Evolutionary conservation across 352 stramenopile genomes (phyloP).

Genomic region (Phytopythium boreale): DNA sequence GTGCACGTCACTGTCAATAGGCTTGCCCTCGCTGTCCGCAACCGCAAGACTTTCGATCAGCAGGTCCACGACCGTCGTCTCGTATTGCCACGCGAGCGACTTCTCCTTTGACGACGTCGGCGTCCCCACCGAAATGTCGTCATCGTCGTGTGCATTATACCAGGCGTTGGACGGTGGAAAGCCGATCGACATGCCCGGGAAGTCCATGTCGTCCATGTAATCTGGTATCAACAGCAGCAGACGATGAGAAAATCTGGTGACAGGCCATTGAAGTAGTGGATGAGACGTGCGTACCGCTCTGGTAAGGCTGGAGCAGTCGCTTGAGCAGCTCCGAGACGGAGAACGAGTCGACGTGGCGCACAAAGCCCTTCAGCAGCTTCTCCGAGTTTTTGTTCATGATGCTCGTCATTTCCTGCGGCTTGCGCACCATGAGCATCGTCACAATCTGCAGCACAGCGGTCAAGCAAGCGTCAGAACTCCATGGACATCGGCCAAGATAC

Average conservation of each 20-base stretch:
- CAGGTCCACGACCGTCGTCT: conserved; percentile 67
- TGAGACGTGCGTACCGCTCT: conserved; percentile 32
- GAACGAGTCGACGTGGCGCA: conserved; percentile 67
- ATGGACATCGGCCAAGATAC: not conserved
- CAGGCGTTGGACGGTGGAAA: conserved; percentile 73
- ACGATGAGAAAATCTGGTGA: not conserved
- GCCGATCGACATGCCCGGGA: conserved; percentile 70
- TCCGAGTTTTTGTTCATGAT: conserved; percentile 84
- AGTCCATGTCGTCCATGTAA: conserved; percentile 88
- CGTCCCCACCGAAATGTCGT: conserved; percentile 61
- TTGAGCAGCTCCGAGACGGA: conserved; percentile 83
- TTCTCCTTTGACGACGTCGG: conserved; percentile 63
- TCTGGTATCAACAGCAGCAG: conserved; percentile 18
- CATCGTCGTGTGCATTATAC: conserved; percentile 70
- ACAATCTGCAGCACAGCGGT: conserved; percentile 39
- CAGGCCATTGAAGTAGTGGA: not conserved
- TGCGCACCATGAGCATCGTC: conserved; percentile 87
- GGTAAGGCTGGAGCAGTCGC: conserved; percentile 78
- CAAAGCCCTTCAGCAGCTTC: conserved; percentile 62
- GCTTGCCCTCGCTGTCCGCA: conserved; percentile 21
- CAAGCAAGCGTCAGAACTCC: not conserved
- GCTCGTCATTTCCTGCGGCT: conserved; percentile 81
- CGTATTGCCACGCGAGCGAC: conserved; percentile 66
- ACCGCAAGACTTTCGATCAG: conserved; percentile 54
- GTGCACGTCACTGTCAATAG: conserved; percentile 71